phyloP scores from a whole-genome alignment of 2,329 filamentous ascomycete genomes.

The Scytalidium lignicola region DNA sequence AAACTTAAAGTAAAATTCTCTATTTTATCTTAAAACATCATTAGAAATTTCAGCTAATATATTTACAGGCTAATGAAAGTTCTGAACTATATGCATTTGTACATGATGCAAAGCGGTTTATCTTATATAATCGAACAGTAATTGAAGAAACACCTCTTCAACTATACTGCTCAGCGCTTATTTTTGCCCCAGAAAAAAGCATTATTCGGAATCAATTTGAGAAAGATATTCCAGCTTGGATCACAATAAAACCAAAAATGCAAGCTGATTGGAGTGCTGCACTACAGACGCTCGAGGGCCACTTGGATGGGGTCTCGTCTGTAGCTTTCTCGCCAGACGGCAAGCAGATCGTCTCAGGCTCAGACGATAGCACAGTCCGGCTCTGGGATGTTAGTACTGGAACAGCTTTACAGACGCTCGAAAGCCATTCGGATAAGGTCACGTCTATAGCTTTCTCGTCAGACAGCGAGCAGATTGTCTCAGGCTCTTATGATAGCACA shows the following conservation, averaged over 20 bases:
- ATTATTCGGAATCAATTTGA: conserved; percentile 16
- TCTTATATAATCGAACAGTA: conserved; percentile 5
- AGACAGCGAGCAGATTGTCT: conserved; percentile 1
- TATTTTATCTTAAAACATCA: too few species aligned
- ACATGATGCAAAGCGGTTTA: conserved; percentile 14
- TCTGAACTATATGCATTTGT: conserved; percentile 1
- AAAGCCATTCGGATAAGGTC: conserved; percentile 3
- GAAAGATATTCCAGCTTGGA: conserved; percentile 5
- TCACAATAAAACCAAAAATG: conserved; percentile 6
- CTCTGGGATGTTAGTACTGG: conserved; percentile 1
- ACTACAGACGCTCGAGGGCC: conserved; percentile 21
- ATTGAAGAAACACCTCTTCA: conserved; percentile 26
- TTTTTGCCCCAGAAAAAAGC: conserved; percentile 26
- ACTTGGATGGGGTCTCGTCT: conserved; percentile 10
- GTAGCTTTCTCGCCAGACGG: conserved; percentile 28
- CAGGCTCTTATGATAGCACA: conserved; percentile 1
- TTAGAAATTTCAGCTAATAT: not conserved
- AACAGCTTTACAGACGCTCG: conserved; percentile 1
- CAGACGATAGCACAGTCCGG: too few species aligned
- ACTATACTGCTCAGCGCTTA: conserved; percentile 26
- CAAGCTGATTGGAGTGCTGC: conserved; percentile 8
- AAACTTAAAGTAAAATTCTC: conserved; percentile 10
- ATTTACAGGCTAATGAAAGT: too few species aligned
- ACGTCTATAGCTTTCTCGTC: not conserved
- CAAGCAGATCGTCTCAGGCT: too few species aligned